A percentile compares a stretch with the other conserved stretches of the same genome.
phyloP scores from a whole-genome alignment of 2,329 filamentous ascomycete genomes.

The Elsinoe australis region DNA sequence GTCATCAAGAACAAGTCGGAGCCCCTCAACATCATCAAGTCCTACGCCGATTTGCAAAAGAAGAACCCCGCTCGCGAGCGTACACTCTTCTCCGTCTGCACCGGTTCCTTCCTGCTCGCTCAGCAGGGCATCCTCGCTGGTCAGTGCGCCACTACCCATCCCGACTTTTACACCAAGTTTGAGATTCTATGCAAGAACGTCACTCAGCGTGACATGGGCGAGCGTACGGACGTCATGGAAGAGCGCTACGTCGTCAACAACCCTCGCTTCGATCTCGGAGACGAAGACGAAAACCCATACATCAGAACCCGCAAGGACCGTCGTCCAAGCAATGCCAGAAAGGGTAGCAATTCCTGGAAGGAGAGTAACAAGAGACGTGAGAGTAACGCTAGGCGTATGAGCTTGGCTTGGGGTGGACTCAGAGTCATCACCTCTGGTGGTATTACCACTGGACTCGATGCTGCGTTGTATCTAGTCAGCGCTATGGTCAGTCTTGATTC shows the following conservation, averaged over 20 bases:
- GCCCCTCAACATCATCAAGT: conserved; percentile 63
- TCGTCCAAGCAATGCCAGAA: conserved; percentile 46
- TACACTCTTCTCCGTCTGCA: conserved; percentile 72
- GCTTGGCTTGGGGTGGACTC: conserved; percentile 61
- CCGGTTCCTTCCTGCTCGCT: conserved; percentile 69
- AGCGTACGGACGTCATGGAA: conserved; percentile 76
- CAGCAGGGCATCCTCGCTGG: conserved; percentile 70
- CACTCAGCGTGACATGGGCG: conserved; percentile 59
- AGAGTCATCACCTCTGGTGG: conserved; percentile 75
- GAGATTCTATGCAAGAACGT: conserved; percentile 74
- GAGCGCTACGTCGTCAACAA: conserved; percentile 88
- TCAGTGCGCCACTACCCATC: conserved; percentile 73
- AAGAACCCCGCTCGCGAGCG: conserved; percentile 71
- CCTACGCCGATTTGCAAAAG: conserved; percentile 72
- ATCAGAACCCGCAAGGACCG: conserved; percentile 43
- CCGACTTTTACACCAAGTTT: conserved; percentile 70
- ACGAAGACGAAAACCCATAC: conserved; percentile 76
- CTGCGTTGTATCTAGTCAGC: conserved; percentile 74
- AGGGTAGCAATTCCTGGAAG: conserved; percentile 78
- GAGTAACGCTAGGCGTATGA: conserved; percentile 69
- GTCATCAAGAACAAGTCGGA: conserved; percentile 60
- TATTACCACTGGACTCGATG: conserved; percentile 72
- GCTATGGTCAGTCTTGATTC: conserved; percentile 71
- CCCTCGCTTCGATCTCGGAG: conserved; percentile 71
- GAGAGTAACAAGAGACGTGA: conserved; percentile 66